phyloP scores from a whole-genome alignment of 768 basidiomycete genomes.

The Mycena albidolilacea region DNA sequence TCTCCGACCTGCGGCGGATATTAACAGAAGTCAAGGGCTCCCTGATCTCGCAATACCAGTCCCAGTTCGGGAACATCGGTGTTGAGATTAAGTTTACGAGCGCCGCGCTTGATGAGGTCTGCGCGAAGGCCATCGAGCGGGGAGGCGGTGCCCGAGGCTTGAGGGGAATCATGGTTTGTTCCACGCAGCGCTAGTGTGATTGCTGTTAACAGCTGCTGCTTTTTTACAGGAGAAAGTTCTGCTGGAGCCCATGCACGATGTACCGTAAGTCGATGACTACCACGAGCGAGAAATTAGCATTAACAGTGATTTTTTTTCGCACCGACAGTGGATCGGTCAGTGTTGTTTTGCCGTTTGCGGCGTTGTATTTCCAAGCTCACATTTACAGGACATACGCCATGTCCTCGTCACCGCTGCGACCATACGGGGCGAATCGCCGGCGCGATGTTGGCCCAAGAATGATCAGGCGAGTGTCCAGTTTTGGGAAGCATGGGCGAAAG shows the following conservation, averaged over 20 bases:
- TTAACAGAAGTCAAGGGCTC: conserved; percentile 94
- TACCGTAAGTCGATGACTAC: conserved; percentile 69
- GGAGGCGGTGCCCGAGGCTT: conserved; percentile 94
- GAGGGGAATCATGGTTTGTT: conserved; percentile 86
- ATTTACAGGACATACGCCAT: conserved; percentile 77
- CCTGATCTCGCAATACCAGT: conserved; percentile 89
- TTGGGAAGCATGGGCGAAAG: conserved; percentile 84
- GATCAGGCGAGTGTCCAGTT: conserved; percentile 70
- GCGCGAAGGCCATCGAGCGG: conserved; percentile 80
- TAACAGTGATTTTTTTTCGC: conserved; percentile 21
- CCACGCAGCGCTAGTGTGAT: not conserved
- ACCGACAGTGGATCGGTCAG: conserved; percentile 75
- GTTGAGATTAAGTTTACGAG: conserved; percentile 91
- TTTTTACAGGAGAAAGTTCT: conserved; percentile 79
- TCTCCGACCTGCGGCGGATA: conserved; percentile 88
- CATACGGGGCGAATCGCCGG: conserved; percentile 72
- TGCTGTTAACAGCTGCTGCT: conserved; percentile 2
- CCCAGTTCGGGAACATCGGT: conserved; percentile 87
- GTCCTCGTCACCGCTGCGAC: conserved; percentile 85
- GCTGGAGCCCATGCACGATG: conserved; percentile 94
- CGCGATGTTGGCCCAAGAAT: conserved; percentile 83
- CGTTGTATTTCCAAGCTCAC: conserved; percentile 12
- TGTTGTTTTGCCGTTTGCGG: conserved; percentile 14
- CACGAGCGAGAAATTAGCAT: not conserved
- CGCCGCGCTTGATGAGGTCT: conserved; percentile 85